phyloP scores from a whole-genome alignment of 1,284 basidiomycete species.

The Ceratobasidium sp. region DNA sequence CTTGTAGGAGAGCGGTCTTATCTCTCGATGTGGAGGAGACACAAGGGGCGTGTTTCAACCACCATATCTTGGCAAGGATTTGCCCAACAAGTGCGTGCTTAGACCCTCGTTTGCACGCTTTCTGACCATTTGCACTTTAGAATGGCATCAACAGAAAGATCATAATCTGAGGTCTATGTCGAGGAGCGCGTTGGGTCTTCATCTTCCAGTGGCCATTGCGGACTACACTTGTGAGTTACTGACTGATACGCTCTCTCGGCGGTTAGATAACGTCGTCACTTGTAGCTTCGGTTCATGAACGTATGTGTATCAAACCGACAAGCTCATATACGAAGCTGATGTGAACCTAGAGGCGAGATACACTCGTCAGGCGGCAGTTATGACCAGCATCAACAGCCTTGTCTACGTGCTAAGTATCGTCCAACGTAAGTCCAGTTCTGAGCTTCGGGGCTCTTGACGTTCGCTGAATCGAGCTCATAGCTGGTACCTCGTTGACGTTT shows the following conservation, averaged over 20 bases:
- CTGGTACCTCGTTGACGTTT: slow-evolving; percentile 95
- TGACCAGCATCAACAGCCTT: slow-evolving; percentile 95
- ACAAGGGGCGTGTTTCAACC: slow-evolving; percentile 89
- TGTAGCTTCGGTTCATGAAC: slow-evolving; percentile 23
- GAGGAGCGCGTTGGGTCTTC: slow-evolving; percentile 25
- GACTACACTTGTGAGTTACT: slow-evolving; percentile 87
- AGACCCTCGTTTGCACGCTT: background rate
- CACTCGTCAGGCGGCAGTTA: slow-evolving; percentile 96
- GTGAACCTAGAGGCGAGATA: slow-evolving; percentile 86
- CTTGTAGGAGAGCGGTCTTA: slow-evolving; percentile 87
- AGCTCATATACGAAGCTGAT: slow-evolving; percentile 23
- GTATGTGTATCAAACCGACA: slow-evolving; percentile 11
- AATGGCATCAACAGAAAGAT: slow-evolving; percentile 88
- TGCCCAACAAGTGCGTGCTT: slow-evolving; percentile 82
- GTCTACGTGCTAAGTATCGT: slow-evolving; percentile 88
- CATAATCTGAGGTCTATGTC: background rate
- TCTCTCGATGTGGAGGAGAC: slow-evolving; percentile 86
- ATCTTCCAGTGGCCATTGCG: slow-evolving; percentile 76
- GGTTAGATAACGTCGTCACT: slow-evolving; percentile 47
- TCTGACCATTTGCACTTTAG: slow-evolving; percentile 57
- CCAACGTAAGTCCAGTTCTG: slow-evolving; percentile 70
- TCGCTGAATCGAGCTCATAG: slow-evolving; percentile 59
- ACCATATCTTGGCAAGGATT: slow-evolving; percentile 98
- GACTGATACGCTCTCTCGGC: slow-evolving; percentile 48
- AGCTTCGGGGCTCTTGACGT: slow-evolving; percentile 50